Conservation (phyloP, 768 basidiomycete species). For the Termitomyces sp. region DNA sequence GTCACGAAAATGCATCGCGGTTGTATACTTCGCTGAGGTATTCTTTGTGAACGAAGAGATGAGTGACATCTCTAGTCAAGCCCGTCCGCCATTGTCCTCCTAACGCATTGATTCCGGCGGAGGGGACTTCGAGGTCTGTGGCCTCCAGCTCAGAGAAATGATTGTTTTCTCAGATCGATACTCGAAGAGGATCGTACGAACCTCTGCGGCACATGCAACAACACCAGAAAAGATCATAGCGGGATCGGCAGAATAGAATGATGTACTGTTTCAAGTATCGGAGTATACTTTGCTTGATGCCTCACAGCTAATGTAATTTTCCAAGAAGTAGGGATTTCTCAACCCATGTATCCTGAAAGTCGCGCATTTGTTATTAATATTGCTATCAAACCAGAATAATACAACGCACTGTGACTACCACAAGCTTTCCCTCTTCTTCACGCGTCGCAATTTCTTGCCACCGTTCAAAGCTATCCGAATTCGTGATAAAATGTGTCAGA, state of each 20-base stretch:
- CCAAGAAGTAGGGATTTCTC: constrained; percentile 57
- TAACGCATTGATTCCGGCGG: constrained; percentile 63
- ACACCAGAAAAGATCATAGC: constrained; percentile 79
- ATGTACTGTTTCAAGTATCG: constrained; percentile 34
- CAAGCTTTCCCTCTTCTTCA: constrained; percentile 18
- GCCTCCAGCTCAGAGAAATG: constrained; percentile 39
- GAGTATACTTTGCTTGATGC: not conserved
- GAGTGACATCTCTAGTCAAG: constrained; percentile 82
- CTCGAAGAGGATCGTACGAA: constrained; percentile 21
- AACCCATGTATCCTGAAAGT: constrained; percentile 56
- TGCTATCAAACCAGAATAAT: not conserved
- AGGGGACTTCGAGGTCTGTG: constrained; percentile 66
- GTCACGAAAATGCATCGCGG: constrained; percentile 52
- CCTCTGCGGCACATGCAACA: constrained; percentile 65
- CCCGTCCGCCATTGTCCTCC: constrained; percentile 79
- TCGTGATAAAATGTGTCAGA: constrained; percentile 51
- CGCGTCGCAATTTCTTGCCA: constrained; percentile 33
- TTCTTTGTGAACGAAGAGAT: constrained; percentile 64
- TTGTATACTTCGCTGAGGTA: constrained; percentile 45
- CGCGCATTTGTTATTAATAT: not conserved
- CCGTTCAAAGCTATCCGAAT: constrained; percentile 50
- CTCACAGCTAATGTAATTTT: constrained; percentile 32
- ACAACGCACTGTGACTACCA: constrained; percentile 31
- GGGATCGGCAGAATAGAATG: constrained; percentile 74
- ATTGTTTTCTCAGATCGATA: not conserved